Base-by-base conservation (phyloP, 1,139 yeast genomes). In the Blastobotrys serpentis region DNA sequence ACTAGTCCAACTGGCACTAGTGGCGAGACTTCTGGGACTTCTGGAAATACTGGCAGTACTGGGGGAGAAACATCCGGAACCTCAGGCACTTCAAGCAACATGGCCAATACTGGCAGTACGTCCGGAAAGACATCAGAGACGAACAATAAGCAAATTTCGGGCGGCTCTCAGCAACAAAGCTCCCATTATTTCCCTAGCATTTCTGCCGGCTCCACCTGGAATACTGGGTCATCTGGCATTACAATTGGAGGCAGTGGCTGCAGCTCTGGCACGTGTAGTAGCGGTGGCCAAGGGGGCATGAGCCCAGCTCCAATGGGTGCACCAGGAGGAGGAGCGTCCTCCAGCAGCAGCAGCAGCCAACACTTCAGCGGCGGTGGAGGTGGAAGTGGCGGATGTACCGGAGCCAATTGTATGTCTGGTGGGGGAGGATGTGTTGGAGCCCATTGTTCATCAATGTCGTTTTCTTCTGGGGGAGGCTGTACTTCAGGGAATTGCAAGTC, bases 171-270 rank as follows among this genome's bases (percentile, higher is more conserved):
- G 6, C 40, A 36, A 8, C 40, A 36, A 8, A 19, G 40, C 22
- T 8, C 40, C 7, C 40, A 36, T 8, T 36, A 36, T 11, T 11
- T 13, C 3, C 40, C 40, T 11, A 36, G 40, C 13, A 18, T 36
- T 19, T 19, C 19, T 3, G 40, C 40, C 23, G 40, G 40, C 5
- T 19, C 40, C n/a, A 18, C 40, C 13, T 36, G 40, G 40, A 36
- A 36, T 25, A 17, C 19, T 11, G 40, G 40, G 3, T 18, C 40
- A 5, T 36, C 40, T 13, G 40, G 40, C 10, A 36, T 36, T 25
- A 17, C 40, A 4, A 36, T 33, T 33, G 37, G 37, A 14, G 37
- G 37, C 18, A 16, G 21, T 6, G 13, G 32, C 32, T 33, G 37
- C 21, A n/a, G n/a, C 21, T 14, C 13, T 17, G 37, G 37, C 4